Evolutionary conservation across 495 filamentous ascomycete species (phyloP).

Genomic region (Penicillium parvum): DNA sequence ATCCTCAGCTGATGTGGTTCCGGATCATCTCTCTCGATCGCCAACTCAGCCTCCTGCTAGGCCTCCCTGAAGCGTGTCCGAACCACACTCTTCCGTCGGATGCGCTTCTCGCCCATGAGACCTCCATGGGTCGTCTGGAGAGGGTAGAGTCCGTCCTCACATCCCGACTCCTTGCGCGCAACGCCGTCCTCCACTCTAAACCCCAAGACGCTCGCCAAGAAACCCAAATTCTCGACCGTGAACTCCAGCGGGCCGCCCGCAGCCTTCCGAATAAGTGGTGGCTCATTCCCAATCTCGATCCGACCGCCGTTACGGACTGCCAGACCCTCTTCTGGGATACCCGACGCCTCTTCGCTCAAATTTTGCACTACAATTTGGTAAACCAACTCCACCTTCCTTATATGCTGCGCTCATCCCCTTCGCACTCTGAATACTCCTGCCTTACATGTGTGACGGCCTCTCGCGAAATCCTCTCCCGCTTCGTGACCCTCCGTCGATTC

Average conservation of each 20-base stretch:
- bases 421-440: slow-evolving; percentile 27
- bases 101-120: slow-evolving; percentile 1
- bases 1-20: slow-evolving; percentile 22
- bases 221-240: slow-evolving; percentile 36
- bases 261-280: slow-evolving; percentile 33
- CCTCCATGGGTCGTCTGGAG: slow-evolving; percentile 14
- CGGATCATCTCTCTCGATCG: slow-evolving; percentile 35
- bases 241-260: slow-evolving; percentile 30
- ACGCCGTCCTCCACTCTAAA: slow-evolving; percentile 12
- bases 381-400: slow-evolving; percentile 30
- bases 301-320: neutral
- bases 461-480: slow-evolving; percentile 44
- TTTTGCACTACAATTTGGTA: slow-evolving; percentile 38
- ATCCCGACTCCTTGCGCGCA: slow-evolving; percentile 43
- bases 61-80: slow-evolving; percentile 38
- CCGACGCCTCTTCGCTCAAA: slow-evolving; percentile 26
- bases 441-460: slow-evolving; percentile 42
- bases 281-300: slow-evolving; percentile 10
- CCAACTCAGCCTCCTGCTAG: slow-evolving; percentile 42
- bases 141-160: slow-evolving; percentile 6
- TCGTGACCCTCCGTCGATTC: slow-evolving; percentile 30
- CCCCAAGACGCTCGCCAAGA: slow-evolving; percentile 15
- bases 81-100: slow-evolving; percentile 28
- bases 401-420: slow-evolving; percentile 17
- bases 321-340: slow-evolving; percentile 12